phyloP scores from a whole-genome alignment of 108 stramenopile genomes.

The Craspedostauros australis region DNA sequence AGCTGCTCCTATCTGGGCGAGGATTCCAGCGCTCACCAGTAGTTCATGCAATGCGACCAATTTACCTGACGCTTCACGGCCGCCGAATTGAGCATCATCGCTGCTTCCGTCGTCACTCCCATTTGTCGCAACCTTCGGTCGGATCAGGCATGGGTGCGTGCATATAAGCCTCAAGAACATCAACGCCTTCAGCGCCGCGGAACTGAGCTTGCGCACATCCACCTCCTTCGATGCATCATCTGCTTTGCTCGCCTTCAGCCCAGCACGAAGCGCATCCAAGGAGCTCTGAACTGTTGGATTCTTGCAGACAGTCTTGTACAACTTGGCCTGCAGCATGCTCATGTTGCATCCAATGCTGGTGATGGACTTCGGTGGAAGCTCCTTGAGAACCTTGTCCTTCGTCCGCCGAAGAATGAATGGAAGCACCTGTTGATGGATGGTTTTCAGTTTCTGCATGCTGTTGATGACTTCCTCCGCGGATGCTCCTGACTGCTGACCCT shows the following conservation, averaged over 20 bases:
- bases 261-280: conserved; percentile 18
- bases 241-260: conserved; percentile 5
- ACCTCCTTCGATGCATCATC: conserved; percentile 3
- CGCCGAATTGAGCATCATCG: background rate
- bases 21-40: conserved; percentile 64
- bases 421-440: conserved; percentile 86
- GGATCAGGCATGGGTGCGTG: conserved; percentile 77
- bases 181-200: conserved; percentile 56
- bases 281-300: conserved; percentile 35
- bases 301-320: conserved; percentile 52
- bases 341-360: conserved; percentile 78
- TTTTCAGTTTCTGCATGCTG: conserved; percentile 74
- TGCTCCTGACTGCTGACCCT: conserved; percentile 56
- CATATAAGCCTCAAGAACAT: conserved; percentile 78
- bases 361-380: conserved; percentile 92
- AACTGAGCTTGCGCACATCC: conserved; percentile 18
- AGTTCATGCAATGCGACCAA: conserved; percentile 71
- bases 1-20: conserved; percentile 49
- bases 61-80: conserved; percentile 78
- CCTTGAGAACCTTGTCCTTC: conserved; percentile 90
- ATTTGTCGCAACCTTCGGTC: conserved; percentile 6
- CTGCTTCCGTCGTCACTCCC: background rate
- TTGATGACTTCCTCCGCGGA: conserved; percentile 41
- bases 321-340: conserved; percentile 45
- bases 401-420: conserved; percentile 92